Base-by-base conservation (phyloP, 306 rosid species). In the Vigna reflexopilosa region DNA sequence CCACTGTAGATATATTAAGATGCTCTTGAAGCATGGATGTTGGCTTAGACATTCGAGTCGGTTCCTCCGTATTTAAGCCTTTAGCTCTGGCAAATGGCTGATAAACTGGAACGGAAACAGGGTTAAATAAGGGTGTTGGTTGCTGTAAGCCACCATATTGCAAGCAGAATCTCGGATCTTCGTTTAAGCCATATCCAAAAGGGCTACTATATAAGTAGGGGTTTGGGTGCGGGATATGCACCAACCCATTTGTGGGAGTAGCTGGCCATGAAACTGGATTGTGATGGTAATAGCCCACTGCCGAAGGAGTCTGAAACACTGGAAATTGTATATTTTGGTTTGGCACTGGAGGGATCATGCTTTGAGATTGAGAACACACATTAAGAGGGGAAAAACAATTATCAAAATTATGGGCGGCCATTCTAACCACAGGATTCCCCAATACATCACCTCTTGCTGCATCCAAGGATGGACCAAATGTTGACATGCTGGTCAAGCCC, bases 241-340 rank as follows among this genome's bases (percentile, higher is more conserved):
- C 70, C 68, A 96, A 70, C 11, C 94, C 98, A 78, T 85, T 90
- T 28, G 85, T 72, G 42, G 89, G 85, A 77, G 87, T 87, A 45
- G 91, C 86, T 51, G 97, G 84, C 99, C 99, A 95, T 65, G 99
- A 86, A 72, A 91, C 94, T 64, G 97, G 88, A 87, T 83, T 91
- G 86, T 93, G 97, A 78, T 85, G 94, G 81, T 89, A 96, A 89
- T 85, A 96, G 76, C 91, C 88, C 90, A 95, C 70, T 58, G 97
- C 57, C 17, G 97, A 87, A 51, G 96, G 88, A 86, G 87, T 82
- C 56, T 88, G 99, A 73, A 88, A 90, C 72, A 87, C 80, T 0
- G 98, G 94, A 86, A 75, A 91, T 78, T 86, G 98, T 49, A 91
- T 58, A 67, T 84, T 91, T 57, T 84, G 97, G 79, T 83, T 91